Percentiles rank a stretch among this genome's conserved stretches.
phyloP scores from a whole-genome alignment of 2,329 filamentous ascomycete genomes.

The Juglanconis oblonga region DNA sequence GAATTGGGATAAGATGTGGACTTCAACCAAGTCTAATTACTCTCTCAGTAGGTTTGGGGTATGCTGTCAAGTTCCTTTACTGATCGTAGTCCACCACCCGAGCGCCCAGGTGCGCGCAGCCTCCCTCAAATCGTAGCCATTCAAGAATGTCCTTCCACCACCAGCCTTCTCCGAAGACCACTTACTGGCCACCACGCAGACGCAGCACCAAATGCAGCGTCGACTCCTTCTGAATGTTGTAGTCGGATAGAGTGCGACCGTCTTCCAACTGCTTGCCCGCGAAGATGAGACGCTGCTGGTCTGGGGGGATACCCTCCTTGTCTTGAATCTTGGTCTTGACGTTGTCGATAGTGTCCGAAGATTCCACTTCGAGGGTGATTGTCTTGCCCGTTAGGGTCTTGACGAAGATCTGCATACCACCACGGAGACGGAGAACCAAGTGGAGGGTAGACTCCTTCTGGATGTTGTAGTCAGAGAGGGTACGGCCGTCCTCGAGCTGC shows the following conservation, averaged over 20 bases:
- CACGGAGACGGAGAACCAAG: too few species aligned
- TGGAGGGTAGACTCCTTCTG: too few species aligned
- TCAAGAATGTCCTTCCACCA: not conserved
- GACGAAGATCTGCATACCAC: conserved; percentile 78
- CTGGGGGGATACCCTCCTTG: too few species aligned
- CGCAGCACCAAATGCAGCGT: conserved; percentile 70
- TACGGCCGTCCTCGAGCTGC: conserved; percentile 89
- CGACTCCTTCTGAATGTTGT: conserved; percentile 82
- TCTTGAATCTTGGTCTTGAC: too few species aligned
- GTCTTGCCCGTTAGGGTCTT: conserved; percentile 98
- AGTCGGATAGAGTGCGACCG: too few species aligned
- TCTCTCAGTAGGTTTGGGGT: not conserved
- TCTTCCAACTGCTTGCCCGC: too few species aligned
- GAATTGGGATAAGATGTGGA: not conserved
- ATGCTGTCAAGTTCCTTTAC: not conserved
- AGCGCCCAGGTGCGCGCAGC: conserved; percentile 15
- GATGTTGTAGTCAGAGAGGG: conserved; percentile 93
- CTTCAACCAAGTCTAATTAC: not conserved
- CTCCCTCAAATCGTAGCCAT: not conserved
- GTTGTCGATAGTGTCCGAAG: too few species aligned
- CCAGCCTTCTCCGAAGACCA: not conserved
- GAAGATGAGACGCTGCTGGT: too few species aligned
- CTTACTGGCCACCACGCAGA: conserved; percentile 62
- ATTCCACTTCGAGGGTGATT: conserved; percentile 99
- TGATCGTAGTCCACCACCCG: conserved; percentile 18